Percentiles rank a stretch among this genome's conserved stretches.
phyloP scores from a whole-genome alignment of 2,329 filamentous ascomycete genomes.

The Colletotrichum tropicale region DNA sequence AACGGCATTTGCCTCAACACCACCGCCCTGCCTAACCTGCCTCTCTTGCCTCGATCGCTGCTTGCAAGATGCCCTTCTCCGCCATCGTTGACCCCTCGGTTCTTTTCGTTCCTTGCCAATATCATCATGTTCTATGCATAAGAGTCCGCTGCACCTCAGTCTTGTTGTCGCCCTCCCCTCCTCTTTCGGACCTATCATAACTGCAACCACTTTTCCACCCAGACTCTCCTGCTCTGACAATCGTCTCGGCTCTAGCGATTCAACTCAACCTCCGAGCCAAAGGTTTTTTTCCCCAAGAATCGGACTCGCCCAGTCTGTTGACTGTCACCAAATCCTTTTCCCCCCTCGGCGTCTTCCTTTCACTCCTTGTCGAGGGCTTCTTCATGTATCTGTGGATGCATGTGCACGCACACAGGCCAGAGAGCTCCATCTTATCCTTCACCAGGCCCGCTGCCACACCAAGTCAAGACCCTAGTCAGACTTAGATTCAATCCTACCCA shows the following conservation, averaged over 20 bases:
- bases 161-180: neutral
- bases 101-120: slow-evolving; percentile 5
- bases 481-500: slow-evolving; percentile 21
- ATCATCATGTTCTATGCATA: slow-evolving; percentile 14
- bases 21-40: neutral
- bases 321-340: neutral
- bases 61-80: neutral
- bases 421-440: slow-evolving; percentile 14
- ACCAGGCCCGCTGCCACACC: slow-evolving; percentile 8
- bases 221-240: neutral
- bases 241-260: neutral
- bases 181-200: neutral
- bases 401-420: neutral
- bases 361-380: neutral
- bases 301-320: neutral
- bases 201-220: neutral
- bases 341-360: neutral
- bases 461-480: slow-evolving; percentile 10
- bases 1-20: neutral
- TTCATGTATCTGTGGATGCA: neutral
- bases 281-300: neutral
- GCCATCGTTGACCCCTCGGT: neutral
- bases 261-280: neutral
- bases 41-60: neutral
- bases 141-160: neutral